Conservation (phyloP, 2,329 filamentous ascomycete species). For the Chrysoporthe austroafricana region DNA sequence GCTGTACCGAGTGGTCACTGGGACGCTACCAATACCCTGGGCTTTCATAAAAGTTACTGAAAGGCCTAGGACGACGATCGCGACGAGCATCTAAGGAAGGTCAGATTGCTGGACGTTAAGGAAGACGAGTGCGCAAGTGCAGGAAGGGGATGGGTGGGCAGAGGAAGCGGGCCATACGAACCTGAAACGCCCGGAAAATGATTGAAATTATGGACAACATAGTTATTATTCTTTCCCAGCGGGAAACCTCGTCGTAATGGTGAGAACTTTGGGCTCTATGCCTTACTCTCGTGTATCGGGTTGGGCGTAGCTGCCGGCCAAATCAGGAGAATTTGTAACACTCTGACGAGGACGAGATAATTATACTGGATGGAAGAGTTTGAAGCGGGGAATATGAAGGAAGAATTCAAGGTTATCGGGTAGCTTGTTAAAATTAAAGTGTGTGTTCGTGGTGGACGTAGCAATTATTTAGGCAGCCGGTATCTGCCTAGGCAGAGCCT, state of each 20-base stretch:
- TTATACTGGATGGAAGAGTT: not conserved
- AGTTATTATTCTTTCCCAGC: too few species aligned
- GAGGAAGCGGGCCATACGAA: not conserved
- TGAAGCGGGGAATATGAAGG: too few species aligned
- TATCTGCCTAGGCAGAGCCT: not conserved
- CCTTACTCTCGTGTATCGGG: not conserved
- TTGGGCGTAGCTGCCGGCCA: too few species aligned
- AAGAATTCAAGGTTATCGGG: too few species aligned
- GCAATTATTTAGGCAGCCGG: not conserved
- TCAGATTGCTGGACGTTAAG: not conserved
- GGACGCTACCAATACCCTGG: constrained; percentile 31
- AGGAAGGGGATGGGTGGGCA: too few species aligned
- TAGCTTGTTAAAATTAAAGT: too few species aligned
- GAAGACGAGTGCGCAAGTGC: not conserved
- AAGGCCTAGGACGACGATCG: constrained; percentile 39
- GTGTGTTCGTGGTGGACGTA: not conserved
- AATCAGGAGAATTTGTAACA: too few species aligned
- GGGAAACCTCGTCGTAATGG: not conserved
- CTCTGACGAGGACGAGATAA: too few species aligned
- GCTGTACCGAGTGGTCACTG: constrained; percentile 39
- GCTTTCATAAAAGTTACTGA: constrained; percentile 39
- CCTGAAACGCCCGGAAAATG: not conserved
- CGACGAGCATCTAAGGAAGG: constrained; percentile 36
- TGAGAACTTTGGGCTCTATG: not conserved
- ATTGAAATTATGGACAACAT: constrained; percentile 10